Percentiles rank a stretch among this genome's conserved stretches.
Evolutionary conservation across 805 yeast genomes (phyloP).

Genomic region (Phaffomyces thermotolerans): DNA sequence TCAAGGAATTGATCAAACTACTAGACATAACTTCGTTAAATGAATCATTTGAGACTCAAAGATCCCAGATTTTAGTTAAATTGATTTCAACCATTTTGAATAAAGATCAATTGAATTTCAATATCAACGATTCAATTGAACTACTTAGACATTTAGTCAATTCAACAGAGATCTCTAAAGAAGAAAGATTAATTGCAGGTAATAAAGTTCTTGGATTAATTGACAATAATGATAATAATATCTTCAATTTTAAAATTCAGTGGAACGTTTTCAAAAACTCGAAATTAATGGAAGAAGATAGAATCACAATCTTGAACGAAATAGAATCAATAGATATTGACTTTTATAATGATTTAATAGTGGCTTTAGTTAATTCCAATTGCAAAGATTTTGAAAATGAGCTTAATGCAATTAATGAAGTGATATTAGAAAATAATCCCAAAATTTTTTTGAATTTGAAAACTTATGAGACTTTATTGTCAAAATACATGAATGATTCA

Average conservation of each 20-base stretch:
- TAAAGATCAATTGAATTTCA: too few species aligned
- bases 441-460: slow-evolving; percentile 3
- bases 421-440: not conserved
- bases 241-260: not conserved
- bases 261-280: slow-evolving; percentile 6
- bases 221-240: not conserved
- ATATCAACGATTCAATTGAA: too few species aligned
- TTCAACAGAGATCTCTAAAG: not conserved
- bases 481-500: slow-evolving; percentile 5
- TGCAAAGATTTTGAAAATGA: not conserved
- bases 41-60: too few species aligned
- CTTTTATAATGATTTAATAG: not conserved
- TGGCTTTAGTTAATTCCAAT: not conserved
- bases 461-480: slow-evolving; percentile 10
- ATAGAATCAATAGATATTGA: not conserved
- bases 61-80: too few species aligned
- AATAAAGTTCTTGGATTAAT: not conserved
- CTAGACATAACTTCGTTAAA: too few species aligned
- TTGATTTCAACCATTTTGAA: too few species aligned
- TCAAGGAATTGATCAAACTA: too few species aligned
- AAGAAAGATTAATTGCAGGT: not conserved
- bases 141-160: too few species aligned
- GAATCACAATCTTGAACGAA: not conserved
- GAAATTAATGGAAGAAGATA: not conserved
- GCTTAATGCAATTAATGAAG: not conserved